Percentiles rank a stretch among this genome's conserved stretches.
These are phyloP conservation scores for Castanopsis chinensis DNA, from an alignment of 306 rosid genomes.

Conservation along the genomic window DNA sequence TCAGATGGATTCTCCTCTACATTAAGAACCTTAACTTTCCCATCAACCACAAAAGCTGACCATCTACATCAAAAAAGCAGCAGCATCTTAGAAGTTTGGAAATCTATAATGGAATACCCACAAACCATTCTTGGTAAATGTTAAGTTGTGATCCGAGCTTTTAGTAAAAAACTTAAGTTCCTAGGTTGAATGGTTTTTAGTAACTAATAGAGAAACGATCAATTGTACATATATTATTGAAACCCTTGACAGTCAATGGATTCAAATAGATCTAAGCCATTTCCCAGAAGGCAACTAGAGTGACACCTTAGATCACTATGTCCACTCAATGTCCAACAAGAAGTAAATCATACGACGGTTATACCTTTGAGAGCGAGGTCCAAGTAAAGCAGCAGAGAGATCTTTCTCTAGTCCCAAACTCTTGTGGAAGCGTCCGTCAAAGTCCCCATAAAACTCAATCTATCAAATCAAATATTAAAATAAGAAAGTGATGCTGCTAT, in stretches of 20 bases:
- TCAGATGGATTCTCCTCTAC: constrained; percentile 96
- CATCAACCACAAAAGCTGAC: constrained; percentile 93
- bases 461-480: constrained; percentile 19
- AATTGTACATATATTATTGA: not conserved
- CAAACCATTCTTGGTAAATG: not conserved
- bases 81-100: constrained; percentile 15
- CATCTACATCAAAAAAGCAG: constrained; percentile 52
- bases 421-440: constrained; percentile 90
- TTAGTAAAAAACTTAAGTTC: no score
- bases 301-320: not conserved
- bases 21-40: constrained; percentile 68
- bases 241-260: not conserved
- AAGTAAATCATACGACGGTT: not conserved
- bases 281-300: not conserved
- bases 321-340: not conserved
- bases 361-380: constrained; percentile 83
- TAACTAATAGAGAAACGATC: not conserved
- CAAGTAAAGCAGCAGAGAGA: constrained; percentile 88
- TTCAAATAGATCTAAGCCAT: not conserved
- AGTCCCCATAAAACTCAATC: constrained; percentile 96
- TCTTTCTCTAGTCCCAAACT: constrained; percentile 78
- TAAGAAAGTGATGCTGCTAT: not conserved
- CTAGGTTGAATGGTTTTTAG: not conserved
- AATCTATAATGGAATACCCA: not conserved
- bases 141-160: no score